Conservation (phyloP, 129 eudicot species). For the Ambrosia trifida region DNA sequence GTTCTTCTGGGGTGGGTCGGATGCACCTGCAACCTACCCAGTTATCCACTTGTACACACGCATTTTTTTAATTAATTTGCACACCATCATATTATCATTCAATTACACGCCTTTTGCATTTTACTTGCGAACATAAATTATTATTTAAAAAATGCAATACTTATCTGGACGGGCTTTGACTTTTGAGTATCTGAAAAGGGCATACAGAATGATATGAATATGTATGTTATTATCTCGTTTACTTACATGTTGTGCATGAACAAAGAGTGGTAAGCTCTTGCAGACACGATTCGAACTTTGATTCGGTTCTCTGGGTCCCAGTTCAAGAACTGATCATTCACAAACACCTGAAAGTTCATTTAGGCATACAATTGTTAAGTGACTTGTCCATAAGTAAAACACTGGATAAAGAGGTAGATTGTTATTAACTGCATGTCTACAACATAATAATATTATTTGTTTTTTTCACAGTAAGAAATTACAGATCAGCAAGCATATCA, state of each 20-base stretch:
- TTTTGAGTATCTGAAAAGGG: constrained; percentile 38
- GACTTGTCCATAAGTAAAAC: not conserved
- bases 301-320: constrained; percentile 95
- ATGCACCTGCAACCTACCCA: constrained; percentile 97
- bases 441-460: no score
- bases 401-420: constrained; percentile 1
- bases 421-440: not conserved
- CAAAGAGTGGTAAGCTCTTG: constrained; percentile 97
- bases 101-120: constrained; percentile 4
- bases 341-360: constrained; percentile 63
- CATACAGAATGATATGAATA: constrained; percentile 17
- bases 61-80: constrained; percentile 33
- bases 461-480: no score
- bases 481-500: not conserved
- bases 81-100: constrained; percentile 26
- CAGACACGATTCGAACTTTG: constrained; percentile 96
- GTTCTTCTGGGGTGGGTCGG: constrained; percentile 99
- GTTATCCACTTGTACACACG: constrained; percentile 55
- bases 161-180: constrained; percentile 52
- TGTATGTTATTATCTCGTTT: constrained; percentile 12
- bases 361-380: constrained; percentile 8
- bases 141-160: constrained; percentile 24
- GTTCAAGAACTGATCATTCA: constrained; percentile 92
- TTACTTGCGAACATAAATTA: not conserved
- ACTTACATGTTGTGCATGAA: constrained; percentile 99